phyloP scores from a whole-genome alignment of 2,329 filamentous ascomycete genomes.

The Teratosphaeriaceae sp. region DNA sequence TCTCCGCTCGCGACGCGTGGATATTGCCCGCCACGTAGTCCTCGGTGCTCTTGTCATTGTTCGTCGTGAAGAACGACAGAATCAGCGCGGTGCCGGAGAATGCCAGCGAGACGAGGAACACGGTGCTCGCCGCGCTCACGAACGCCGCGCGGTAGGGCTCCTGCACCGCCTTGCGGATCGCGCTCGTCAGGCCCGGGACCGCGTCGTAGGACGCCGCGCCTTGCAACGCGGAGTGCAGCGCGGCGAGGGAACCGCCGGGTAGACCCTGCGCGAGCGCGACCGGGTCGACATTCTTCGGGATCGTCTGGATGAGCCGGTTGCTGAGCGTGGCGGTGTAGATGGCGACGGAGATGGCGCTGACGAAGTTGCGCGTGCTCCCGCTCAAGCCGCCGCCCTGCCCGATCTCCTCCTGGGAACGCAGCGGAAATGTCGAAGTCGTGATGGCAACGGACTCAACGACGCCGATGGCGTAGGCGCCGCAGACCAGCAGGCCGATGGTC shows the following conservation, averaged over 20 bases:
- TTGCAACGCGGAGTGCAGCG: conserved; percentile 13
- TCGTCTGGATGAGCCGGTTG: conserved; percentile 17
- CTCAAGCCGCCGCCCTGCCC: conserved; percentile 19
- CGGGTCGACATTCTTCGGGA: conserved; percentile 14
- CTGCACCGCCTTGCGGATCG: conserved; percentile 17
- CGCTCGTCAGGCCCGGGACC: conserved; percentile 15
- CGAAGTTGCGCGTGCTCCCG: conserved; percentile 18
- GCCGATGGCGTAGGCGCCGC: conserved; percentile 18
- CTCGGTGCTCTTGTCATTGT: conserved; percentile 20
- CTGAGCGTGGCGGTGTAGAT: conserved; percentile 19
- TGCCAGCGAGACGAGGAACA: conserved; percentile 18
- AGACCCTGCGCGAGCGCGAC: conserved; percentile 15
- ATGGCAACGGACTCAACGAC: conserved; percentile 20
- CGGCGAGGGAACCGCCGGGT: conserved; percentile 11
- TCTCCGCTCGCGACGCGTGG: conserved; percentile 15
- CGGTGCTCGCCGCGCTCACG: conserved; percentile 15
- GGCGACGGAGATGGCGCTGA: conserved; percentile 18
- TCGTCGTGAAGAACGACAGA: conserved; percentile 19
- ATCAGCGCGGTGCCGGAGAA: conserved; percentile 20
- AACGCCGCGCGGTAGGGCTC: conserved; percentile 18
- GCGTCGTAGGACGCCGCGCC: conserved; percentile 11
- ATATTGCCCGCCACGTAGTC: conserved; percentile 20
- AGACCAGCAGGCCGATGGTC: conserved; percentile 17
- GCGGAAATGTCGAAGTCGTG: conserved; percentile 21
- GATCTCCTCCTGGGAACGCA: conserved; percentile 22